Conservation (phyloP, 768 basidiomycete genomes). For the Crucibulum laeve region DNA sequence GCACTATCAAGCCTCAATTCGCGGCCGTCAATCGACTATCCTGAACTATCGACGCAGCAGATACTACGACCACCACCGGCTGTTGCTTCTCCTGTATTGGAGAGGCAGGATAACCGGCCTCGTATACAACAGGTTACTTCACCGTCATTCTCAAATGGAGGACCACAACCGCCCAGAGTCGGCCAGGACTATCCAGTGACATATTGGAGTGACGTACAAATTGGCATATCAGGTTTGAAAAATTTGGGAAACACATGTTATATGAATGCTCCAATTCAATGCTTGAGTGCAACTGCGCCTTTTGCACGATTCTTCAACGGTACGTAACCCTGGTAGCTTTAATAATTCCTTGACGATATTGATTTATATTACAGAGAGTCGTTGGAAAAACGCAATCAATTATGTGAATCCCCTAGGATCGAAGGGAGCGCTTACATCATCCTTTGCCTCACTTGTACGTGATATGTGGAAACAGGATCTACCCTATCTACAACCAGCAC, state of each 20-base stretch:
- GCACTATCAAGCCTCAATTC: conserved; percentile 43
- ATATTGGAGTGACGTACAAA: conserved; percentile 80
- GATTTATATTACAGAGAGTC: conserved; percentile 47
- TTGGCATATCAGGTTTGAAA: conserved; percentile 84
- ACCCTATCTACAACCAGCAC: conserved; percentile 74
- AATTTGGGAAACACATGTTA: conserved; percentile 98
- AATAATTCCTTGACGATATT: conserved; percentile 7
- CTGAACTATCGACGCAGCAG: conserved; percentile 58
- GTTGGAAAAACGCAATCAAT: conserved; percentile 83
- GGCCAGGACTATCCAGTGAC: conserved; percentile 73
- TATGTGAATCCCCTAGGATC: conserved; percentile 83
- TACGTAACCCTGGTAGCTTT: conserved; percentile 26
- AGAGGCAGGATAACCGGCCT: conserved; percentile 74
- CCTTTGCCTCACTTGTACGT: conserved; percentile 80
- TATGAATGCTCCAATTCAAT: conserved; percentile 98
- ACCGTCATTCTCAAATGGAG: conserved; percentile 17
- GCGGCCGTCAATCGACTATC: conserved; percentile 73
- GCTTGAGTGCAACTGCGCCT: conserved; percentile 89
- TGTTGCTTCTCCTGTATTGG: conserved; percentile 63
- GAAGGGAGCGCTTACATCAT: conserved; percentile 73
- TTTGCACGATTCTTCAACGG: conserved; percentile 92
- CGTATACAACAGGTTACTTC: conserved; percentile 36
- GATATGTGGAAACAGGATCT: conserved; percentile 88
- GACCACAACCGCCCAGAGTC: conserved; percentile 62
- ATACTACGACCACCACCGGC: conserved; percentile 77